Conservation (phyloP, 768 basidiomycete genomes). For the Panaeolus cyanescens region DNA sequence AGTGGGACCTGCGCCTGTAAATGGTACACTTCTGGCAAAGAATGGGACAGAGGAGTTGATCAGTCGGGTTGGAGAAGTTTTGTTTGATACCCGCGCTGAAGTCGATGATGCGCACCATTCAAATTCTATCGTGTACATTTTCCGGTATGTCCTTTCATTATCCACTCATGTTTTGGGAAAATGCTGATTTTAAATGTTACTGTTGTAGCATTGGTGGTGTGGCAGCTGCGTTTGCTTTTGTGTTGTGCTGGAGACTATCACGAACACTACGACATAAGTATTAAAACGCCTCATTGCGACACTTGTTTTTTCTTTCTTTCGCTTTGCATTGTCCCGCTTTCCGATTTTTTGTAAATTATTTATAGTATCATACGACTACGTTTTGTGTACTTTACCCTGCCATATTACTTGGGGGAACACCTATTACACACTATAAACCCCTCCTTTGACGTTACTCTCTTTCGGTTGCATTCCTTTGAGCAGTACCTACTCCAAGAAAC, state of each 20-base stretch:
- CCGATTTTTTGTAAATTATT: background rate
- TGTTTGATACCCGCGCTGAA: conserved; percentile 12
- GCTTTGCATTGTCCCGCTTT: background rate
- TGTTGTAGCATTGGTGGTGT: conserved; percentile 24
- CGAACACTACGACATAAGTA: conserved; percentile 27
- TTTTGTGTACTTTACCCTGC: background rate
- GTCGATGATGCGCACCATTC: conserved; percentile 35
- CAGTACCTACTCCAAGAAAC: no score
- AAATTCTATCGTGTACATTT: conserved; percentile 80
- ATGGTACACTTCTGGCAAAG: conserved; percentile 13
- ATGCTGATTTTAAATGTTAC: background rate
- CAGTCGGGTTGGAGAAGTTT: conserved; percentile 6
- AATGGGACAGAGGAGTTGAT: conserved; percentile 15
- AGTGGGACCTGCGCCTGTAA: conserved; percentile 21
- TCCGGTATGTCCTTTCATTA: conserved; percentile 55
- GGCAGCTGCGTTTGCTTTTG: conserved; percentile 28
- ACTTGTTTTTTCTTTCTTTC: background rate
- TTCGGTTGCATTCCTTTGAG: no score
- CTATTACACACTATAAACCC: background rate
- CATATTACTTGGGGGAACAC: background rate
- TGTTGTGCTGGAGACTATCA: conserved; percentile 29
- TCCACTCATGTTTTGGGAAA: background rate
- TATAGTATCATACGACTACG: background rate
- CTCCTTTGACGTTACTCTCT: background rate
- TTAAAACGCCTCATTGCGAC: background rate